Evolutionary conservation across 2,329 filamentous ascomycete species (phyloP).

Genomic region (Penicillium sp.): DNA sequence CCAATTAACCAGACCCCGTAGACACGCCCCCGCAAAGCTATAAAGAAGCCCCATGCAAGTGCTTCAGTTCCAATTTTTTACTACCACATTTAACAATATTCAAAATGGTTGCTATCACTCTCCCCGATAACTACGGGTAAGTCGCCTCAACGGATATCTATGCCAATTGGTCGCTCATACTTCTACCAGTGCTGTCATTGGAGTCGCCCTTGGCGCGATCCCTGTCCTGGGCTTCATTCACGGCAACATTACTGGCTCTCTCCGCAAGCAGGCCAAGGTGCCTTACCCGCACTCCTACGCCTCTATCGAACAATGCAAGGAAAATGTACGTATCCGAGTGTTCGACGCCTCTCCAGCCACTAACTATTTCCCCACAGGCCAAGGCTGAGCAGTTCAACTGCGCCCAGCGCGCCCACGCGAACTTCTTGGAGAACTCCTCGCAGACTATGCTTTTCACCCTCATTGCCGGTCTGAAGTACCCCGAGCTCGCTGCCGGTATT

Average conservation of each 20-base stretch:
- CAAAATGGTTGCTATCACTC: conserved; percentile 43
- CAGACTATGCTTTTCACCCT: conserved; percentile 54
- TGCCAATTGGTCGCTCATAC: conserved; percentile 2
- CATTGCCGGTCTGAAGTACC: conserved; percentile 57
- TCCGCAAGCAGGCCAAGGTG: conserved; percentile 56
- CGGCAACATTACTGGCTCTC: conserved; percentile 44
- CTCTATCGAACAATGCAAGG: conserved; percentile 54
- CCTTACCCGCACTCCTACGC: conserved; percentile 62
- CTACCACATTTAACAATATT: background rate
- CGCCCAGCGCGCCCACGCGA: conserved; percentile 59
- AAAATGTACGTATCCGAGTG: conserved; percentile 42
- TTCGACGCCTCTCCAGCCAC: background rate
- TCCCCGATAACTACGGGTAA: conserved; percentile 54
- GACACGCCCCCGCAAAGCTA: conserved; percentile 3
- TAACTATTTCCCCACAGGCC: conserved; percentile 25
- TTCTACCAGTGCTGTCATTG: conserved; percentile 54
- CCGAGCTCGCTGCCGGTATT: conserved; percentile 47
- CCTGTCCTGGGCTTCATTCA: conserved; percentile 56
- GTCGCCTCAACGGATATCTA: conserved; percentile 9
- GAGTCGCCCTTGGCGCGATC: conserved; percentile 55
- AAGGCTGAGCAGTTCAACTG: conserved; percentile 52
- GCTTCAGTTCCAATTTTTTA: background rate
- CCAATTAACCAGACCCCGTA: background rate
- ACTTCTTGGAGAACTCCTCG: conserved; percentile 61
- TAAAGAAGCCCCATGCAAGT: conserved; percentile 5